Conservation (phyloP, 2,329 filamentous ascomycete species). For the Aspergillus neoniger region DNA sequence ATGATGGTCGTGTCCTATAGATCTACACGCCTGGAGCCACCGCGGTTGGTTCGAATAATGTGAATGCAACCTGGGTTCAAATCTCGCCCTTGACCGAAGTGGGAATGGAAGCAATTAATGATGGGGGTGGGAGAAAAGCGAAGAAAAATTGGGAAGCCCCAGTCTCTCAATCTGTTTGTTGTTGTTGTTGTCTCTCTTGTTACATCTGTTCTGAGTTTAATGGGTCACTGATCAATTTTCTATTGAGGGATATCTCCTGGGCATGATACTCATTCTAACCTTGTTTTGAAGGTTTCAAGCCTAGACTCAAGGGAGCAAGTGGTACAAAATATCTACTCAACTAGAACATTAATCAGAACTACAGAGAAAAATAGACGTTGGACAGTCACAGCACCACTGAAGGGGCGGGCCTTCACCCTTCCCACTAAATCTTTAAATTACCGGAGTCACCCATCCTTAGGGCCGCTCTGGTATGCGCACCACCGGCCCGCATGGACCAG, state of each 20-base stretch:
- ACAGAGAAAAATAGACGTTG: too few relatives aligned
- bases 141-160: neutral
- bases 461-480: neutral
- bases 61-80: neutral
- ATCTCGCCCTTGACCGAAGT: neutral
- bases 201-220: neutral
- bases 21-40: constrained; percentile 3
- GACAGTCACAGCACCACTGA: too few relatives aligned
- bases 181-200: neutral
- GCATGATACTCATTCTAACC: neutral
- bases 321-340: neutral
- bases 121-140: neutral
- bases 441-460: neutral
- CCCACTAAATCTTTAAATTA: too few relatives aligned
- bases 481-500: neutral
- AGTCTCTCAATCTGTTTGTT: too few relatives aligned
- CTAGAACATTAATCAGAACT: too few relatives aligned
- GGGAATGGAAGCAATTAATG: neutral
- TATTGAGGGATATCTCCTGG: too few relatives aligned
- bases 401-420: too few relatives aligned
- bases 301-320: neutral
- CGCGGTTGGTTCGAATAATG: neutral
- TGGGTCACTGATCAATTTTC: neutral
- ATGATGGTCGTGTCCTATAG: neutral
- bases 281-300: neutral